Percentiles rank a stretch among this genome's conserved stretches.
Evolutionary conservation across 2,329 filamentous ascomycete species (phyloP).

Genomic region (Teratosphaeria destructans): DNA sequence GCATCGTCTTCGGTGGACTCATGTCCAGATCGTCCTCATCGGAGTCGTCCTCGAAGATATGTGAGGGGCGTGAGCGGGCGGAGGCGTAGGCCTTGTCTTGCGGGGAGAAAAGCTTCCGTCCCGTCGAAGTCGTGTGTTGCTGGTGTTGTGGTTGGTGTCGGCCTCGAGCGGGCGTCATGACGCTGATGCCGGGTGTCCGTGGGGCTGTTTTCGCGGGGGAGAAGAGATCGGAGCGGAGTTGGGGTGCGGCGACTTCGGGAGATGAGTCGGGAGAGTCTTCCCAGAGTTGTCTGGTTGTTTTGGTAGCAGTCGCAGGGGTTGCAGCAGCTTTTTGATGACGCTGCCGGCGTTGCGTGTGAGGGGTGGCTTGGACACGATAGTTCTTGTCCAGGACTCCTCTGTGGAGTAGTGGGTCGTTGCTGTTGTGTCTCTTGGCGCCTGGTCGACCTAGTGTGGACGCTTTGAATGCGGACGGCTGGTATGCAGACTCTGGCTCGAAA

Average conservation of each 20-base stretch:
- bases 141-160: slow-evolving; percentile 6
- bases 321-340: slow-evolving; percentile 15
- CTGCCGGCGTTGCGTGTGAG: slow-evolving; percentile 42
- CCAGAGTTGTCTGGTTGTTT: slow-evolving; percentile 13
- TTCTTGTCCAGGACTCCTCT: slow-evolving; percentile 80
- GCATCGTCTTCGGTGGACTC: slow-evolving; percentile 88
- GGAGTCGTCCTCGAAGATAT: slow-evolving; percentile 31
- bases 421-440: slow-evolving; percentile 24
- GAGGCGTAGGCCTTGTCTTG: slow-evolving; percentile 19
- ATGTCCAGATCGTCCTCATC: slow-evolving; percentile 47
- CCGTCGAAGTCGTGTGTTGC: slow-evolving; percentile 23
- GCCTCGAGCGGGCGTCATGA: slow-evolving; percentile 53
- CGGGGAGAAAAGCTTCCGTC: slow-evolving; percentile 24
- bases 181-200: slow-evolving; percentile 72
- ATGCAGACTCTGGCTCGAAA: slow-evolving; percentile 38
- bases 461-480: slow-evolving; percentile 22
- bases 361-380: slow-evolving; percentile 87
- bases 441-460: neutral
- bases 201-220: slow-evolving; percentile 29
- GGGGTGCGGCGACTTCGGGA: slow-evolving; percentile 67
- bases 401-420: slow-evolving; percentile 72
- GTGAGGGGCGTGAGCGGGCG: slow-evolving; percentile 6
- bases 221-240: slow-evolving; percentile 77
- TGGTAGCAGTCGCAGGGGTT: slow-evolving; percentile 26
- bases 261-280: slow-evolving; percentile 41